Evolutionary conservation across 2,329 filamentous ascomycete species (phyloP).

Genomic region (Talaromyces verruculosus): DNA sequence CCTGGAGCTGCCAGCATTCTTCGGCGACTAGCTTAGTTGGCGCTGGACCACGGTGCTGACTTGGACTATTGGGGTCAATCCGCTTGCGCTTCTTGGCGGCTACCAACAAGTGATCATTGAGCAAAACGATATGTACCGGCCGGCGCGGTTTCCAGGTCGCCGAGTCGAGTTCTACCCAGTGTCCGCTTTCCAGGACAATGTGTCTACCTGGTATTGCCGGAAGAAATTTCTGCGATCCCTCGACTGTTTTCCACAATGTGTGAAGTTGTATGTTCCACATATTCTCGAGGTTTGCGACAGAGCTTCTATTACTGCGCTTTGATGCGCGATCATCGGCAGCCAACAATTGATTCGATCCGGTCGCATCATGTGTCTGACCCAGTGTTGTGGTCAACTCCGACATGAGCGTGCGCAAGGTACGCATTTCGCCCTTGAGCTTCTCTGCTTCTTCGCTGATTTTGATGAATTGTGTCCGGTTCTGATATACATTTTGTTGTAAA

Average conservation of each 20-base stretch:
- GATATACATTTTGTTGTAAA: slow-evolving; percentile 91
- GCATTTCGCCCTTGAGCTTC: slow-evolving; percentile 95
- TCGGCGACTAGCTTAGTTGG: slow-evolving; percentile 82
- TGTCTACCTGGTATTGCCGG: slow-evolving; percentile 89
- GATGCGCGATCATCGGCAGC: slow-evolving; percentile 52
- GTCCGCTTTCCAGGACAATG: slow-evolving; percentile 85
- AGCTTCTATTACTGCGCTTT: slow-evolving; percentile 77
- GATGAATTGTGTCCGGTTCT: slow-evolving; percentile 97
- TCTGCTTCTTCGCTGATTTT: slow-evolving; percentile 99
- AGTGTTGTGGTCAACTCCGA: slow-evolving; percentile 79
- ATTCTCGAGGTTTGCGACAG: slow-evolving; percentile 71
- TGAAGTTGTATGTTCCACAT: slow-evolving; percentile 69
- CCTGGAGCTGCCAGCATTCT: slow-evolving; percentile 87
- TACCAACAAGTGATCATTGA: slow-evolving; percentile 92
- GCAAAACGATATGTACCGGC: slow-evolving; percentile 83
- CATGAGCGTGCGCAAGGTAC: slow-evolving; percentile 84
- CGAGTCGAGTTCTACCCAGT: slow-evolving; percentile 95
- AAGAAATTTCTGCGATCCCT: slow-evolving; percentile 94
- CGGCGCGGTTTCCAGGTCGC: slow-evolving; percentile 93
- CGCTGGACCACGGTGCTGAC: slow-evolving; percentile 45
- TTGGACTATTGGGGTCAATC: slow-evolving; percentile 60
- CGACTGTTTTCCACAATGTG: slow-evolving; percentile 93
- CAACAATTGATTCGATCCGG: slow-evolving; percentile 57
- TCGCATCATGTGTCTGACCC: slow-evolving; percentile 44
- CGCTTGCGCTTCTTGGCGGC: slow-evolving; percentile 92